Evolutionary conservation across 1,284 basidiomycete genomes (phyloP).

Genomic region (Apiotrichum siamense): DNA sequence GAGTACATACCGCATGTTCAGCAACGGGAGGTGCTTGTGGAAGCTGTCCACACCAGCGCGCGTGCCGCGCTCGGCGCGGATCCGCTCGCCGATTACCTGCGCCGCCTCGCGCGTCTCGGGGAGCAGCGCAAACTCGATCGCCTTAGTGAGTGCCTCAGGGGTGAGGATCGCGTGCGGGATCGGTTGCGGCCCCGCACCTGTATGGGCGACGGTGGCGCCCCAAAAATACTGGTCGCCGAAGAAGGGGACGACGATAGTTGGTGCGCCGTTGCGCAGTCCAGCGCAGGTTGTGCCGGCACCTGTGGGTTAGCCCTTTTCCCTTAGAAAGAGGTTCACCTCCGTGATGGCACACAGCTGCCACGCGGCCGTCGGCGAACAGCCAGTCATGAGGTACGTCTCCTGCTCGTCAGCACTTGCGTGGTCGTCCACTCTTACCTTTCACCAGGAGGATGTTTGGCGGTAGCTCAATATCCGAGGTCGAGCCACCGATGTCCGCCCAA

Average conservation of each 20-base stretch:
- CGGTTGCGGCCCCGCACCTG: constrained; percentile 59
- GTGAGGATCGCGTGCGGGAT: constrained; percentile 56
- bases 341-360: constrained; percentile 63
- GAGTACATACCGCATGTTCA: constrained; percentile 53
- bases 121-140: constrained; percentile 53
- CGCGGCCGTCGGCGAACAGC: constrained; percentile 56
- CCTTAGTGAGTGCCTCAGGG: constrained; percentile 54
- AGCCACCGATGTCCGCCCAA: constrained; percentile 57
- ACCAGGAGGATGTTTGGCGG: constrained; percentile 58
- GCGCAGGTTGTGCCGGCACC: constrained; percentile 62
- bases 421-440: constrained; percentile 21
- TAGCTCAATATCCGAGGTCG: constrained; percentile 39
- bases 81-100: constrained; percentile 52
- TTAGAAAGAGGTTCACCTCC: constrained; percentile 47
- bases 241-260: constrained; percentile 63
- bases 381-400: constrained; percentile 65
- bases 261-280: constrained; percentile 58
- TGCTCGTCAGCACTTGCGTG: neutral
- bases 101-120: constrained; percentile 53
- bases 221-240: constrained; percentile 62
- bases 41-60: constrained; percentile 54
- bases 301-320: constrained; percentile 6
- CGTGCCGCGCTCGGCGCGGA: constrained; percentile 55
- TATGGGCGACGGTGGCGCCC: constrained; percentile 57
- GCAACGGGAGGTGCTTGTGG: constrained; percentile 57